A percentile compares a stretch with the other conserved stretches of the same genome.
These are phyloP conservation scores for Zelopaecilomyces penicillatus DNA, from an alignment of 2,329 filamentous ascomycete genomes.

Conservation along the genomic window DNA sequence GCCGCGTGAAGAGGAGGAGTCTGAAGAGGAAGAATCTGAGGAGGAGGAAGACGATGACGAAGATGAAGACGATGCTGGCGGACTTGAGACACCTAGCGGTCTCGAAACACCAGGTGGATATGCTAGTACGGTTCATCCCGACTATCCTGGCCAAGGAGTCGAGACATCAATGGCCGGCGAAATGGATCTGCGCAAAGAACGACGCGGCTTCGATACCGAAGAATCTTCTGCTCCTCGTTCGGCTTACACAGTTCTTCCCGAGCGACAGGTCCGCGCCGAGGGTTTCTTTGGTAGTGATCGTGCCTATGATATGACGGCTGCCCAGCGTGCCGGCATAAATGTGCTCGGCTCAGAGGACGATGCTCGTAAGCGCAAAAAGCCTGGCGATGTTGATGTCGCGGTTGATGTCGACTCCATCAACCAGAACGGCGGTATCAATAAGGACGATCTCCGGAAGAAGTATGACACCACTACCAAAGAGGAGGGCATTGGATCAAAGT, in stretches of 20 bases:
- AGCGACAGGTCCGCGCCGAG: constrained; percentile 74
- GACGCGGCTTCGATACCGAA: constrained; percentile 80
- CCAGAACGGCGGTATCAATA: constrained; percentile 67
- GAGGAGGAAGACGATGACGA: constrained; percentile 64
- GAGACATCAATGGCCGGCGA: constrained; percentile 75
- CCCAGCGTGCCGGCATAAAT: constrained; percentile 45
- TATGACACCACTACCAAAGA: constrained; percentile 67
- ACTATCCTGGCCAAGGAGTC: constrained; percentile 56
- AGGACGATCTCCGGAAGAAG: constrained; percentile 70
- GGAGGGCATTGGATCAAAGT: constrained; percentile 59
- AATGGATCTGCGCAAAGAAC: constrained; percentile 79
- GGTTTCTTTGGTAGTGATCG: constrained; percentile 96
- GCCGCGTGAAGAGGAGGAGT: constrained; percentile 63
- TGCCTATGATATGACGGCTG: constrained; percentile 71
- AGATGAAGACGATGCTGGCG: constrained; percentile 53
- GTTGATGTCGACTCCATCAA: constrained; percentile 78
- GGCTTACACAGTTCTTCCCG: constrained; percentile 83
- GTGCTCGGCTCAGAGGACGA: constrained; percentile 76
- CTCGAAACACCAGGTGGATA: constrained; percentile 75
- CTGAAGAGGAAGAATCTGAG: constrained; percentile 66
- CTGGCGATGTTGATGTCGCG: constrained; percentile 86
- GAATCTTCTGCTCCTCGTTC: constrained; percentile 65
- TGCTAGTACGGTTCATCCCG: constrained; percentile 70
- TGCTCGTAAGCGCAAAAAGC: constrained; percentile 82
- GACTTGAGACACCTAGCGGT: constrained; percentile 66